Percentiles rank a stretch among this genome's conserved stretches.
These are phyloP conservation scores for Sarocladium strictum DNA, from an alignment of 2,329 filamentous ascomycete genomes.

Conservation along the genomic window DNA sequence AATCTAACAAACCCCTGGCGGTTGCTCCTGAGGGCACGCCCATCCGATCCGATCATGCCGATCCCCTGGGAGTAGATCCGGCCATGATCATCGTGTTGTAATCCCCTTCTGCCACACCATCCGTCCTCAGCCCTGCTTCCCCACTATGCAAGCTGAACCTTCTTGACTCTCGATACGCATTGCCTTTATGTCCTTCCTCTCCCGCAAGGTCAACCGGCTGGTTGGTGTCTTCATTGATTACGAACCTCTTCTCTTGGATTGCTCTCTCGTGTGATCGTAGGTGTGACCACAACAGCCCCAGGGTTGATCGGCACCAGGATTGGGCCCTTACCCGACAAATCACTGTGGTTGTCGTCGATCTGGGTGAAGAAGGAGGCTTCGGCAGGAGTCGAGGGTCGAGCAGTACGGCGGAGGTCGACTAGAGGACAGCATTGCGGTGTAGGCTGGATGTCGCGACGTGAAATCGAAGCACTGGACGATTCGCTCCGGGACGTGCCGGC, in stretches of 20 bases:
- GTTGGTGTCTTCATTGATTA: constrained; percentile 12
- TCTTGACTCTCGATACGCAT: background rate
- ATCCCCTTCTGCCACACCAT: background rate
- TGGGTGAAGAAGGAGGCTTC: background rate
- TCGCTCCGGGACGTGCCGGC: constrained; percentile 22
- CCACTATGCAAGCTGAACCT: background rate
- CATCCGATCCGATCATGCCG: background rate
- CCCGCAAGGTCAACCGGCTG: background rate
- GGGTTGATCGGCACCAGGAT: background rate
- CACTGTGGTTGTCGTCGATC: background rate
- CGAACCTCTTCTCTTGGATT: constrained; percentile 16
- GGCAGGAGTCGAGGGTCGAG: constrained; percentile 10
- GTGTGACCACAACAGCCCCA: constrained; percentile 27
- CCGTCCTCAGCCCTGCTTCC: constrained; percentile 1
- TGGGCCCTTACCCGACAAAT: background rate
- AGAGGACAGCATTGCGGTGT: constrained; percentile 1
- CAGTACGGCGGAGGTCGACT: constrained; percentile 11
- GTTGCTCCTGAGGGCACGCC: background rate
- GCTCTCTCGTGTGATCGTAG: constrained; percentile 29
- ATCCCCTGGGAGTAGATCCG: background rate
- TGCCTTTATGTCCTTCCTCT: background rate
- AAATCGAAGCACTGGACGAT: background rate
- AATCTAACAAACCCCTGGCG: background rate
- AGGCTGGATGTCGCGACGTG: background rate
- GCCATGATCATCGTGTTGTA: constrained; percentile 1